Percentiles rank a stretch among this genome's conserved stretches.
Conservation (phyloP, 805 yeast genomes). For the Kluyveromyces aestuarii region DNA sequence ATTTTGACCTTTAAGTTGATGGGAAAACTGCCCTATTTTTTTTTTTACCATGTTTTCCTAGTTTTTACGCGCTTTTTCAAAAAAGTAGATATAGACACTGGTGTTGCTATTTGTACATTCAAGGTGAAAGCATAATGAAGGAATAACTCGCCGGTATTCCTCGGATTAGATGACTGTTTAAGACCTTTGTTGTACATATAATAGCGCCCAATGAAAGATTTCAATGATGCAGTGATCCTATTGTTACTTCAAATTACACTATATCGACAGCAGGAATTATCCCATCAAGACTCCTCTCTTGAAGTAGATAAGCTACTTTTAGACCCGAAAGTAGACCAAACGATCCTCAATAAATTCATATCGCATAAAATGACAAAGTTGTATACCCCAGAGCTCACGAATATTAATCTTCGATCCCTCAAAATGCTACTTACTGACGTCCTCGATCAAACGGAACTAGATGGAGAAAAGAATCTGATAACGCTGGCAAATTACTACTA, state of each 20-base stretch:
- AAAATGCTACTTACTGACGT: constrained; percentile 15
- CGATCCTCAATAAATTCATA: constrained; percentile 12
- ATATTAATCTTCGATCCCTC: constrained; percentile 16
- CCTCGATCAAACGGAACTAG: constrained; percentile 12
- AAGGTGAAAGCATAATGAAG: too few relatives aligned
- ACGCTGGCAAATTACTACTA: constrained; percentile 24
- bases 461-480: constrained; percentile 13
- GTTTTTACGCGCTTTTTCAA: background rate
- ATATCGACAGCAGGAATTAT: constrained; percentile 20
- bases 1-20: background rate
- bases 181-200: background rate
- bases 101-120: too few relatives aligned
- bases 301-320: constrained; percentile 10
- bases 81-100: too few relatives aligned
- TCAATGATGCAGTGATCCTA: constrained; percentile 7
- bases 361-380: constrained; percentile 17
- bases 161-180: background rate
- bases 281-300: constrained; percentile 12
- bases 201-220: background rate
- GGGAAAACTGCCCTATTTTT: background rate
- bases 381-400: constrained; percentile 17
- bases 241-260: constrained; percentile 21
- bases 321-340: constrained; percentile 22
- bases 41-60: background rate
- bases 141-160: too few relatives aligned